Conservation (phyloP, 2,329 filamentous ascomycete species). For the Calonectria multiphialidica region DNA sequence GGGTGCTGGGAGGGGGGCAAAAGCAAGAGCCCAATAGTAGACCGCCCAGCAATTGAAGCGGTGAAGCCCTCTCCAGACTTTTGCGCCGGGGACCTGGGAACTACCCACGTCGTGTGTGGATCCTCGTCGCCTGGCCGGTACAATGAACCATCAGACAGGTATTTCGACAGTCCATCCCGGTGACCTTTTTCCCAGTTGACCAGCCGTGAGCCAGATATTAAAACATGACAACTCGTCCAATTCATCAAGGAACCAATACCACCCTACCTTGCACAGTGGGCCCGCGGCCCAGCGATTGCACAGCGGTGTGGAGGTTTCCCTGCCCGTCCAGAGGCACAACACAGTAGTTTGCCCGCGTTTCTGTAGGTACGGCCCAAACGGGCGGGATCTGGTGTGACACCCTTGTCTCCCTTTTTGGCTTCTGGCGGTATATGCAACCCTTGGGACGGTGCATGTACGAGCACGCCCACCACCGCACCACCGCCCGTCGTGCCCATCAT, state of each 20-base stretch:
- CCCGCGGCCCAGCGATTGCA: background rate
- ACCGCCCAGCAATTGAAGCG: constrained; percentile 23
- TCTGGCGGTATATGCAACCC: constrained; percentile 28
- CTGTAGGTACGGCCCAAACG: constrained; percentile 44
- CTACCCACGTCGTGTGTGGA: constrained; percentile 9
- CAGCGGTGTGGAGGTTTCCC: constrained; percentile 16
- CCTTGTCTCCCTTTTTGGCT: constrained; percentile 23
- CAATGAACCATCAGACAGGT: background rate
- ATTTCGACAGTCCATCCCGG: background rate
- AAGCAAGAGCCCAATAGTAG: constrained; percentile 16
- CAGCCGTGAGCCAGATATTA: background rate
- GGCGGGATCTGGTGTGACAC: constrained; percentile 42
- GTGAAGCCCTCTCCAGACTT: constrained; percentile 17
- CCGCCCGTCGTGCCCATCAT: background rate
- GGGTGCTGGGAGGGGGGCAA: constrained; percentile 6
- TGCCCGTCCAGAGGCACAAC: constrained; percentile 8
- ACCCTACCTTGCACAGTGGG: constrained; percentile 1
- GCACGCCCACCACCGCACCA: constrained; percentile 4
- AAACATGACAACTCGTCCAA: background rate
- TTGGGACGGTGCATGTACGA: background rate
- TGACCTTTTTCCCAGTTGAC: background rate
- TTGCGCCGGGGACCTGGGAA: constrained; percentile 19
- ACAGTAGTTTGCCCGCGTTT: constrained; percentile 18
- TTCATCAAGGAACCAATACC: background rate
- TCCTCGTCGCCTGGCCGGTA: background rate